Base-by-base conservation (phyloP, 176 grass and related monocot species). In the Ananas comosus region DNA sequence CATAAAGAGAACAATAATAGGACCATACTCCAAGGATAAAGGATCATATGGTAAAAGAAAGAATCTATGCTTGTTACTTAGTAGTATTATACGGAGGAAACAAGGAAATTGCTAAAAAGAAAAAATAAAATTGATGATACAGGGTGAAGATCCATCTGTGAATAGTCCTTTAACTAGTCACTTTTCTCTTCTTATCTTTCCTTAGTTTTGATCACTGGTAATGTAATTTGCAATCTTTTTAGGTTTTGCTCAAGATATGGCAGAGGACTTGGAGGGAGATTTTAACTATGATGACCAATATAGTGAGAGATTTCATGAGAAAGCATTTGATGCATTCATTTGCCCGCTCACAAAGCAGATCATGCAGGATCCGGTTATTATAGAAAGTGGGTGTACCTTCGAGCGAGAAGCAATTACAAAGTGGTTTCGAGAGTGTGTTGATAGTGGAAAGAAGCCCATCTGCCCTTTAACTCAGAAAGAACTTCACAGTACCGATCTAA, bases 321-420 rank as follows among this genome's bases (percentile, higher is more conserved):
- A 49, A 12, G 11, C 59, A 13, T 57, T 82, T n/a, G 65, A 51
- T 33, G 79, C 75, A 16, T 87, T 87, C 68, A 18, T 87, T 29
- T 87, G 84, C 61, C 84, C 84, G 2, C 73, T 87, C 63, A 87
- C 79, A 14, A 82, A 42, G 75, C 67, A 87, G 63, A 13, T 79
- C 51, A 82, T 79, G 84, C 53, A 68, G 28, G 75, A 82, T 76
- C 76, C 84, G 0, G 84, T 82, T 54, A 56, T 70, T 28, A 67
- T 87, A 51, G 84, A 82, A 71, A 86, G 72, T 14, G 84, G 84
- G 10, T 75, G 81, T 14, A 53, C 79, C 24, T 86, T 64, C n/a
- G 84, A 82, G 75, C 70, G 63, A 33, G 67, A 79, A 10, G 79
- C 84, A 16, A 79, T 82, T 50, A 63, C 49, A 0, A 14, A 64